Evolutionary conservation across 257 asterid species (phyloP).

Genomic region (Plantago elongata): DNA sequence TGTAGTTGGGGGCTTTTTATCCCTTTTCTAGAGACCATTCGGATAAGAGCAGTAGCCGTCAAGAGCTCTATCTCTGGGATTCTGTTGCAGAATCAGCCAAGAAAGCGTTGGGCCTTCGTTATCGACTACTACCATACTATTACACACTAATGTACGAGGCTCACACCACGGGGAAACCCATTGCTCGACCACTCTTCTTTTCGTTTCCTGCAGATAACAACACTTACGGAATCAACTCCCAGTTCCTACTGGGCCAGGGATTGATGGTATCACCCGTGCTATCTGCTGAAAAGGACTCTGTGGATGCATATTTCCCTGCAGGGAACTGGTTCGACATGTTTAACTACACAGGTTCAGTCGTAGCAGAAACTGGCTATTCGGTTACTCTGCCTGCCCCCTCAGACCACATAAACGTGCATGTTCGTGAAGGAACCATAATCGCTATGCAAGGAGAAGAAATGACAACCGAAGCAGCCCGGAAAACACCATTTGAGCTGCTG

Average conservation of each 20-base stretch:
- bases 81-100: constrained; percentile 57
- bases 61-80: constrained; percentile 58
- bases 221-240: constrained; percentile 44
- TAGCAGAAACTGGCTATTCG: constrained; percentile 21
- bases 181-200: constrained; percentile 64
- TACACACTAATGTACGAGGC: constrained; percentile 60
- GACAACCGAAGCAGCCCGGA: constrained; percentile 45
- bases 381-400: constrained; percentile 46
- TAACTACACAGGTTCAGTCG: constrained; percentile 35
- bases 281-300: constrained; percentile 32
- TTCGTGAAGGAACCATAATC: constrained; percentile 41
- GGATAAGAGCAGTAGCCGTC: constrained; percentile 21
- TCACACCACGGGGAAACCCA: constrained; percentile 49
- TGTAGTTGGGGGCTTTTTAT: constrained; percentile 61
- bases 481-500: constrained; percentile 40
- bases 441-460: constrained; percentile 57
- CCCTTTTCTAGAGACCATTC: constrained; percentile 70
- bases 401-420: constrained; percentile 49
- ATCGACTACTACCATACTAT: constrained; percentile 49
- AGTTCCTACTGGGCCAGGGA: constrained; percentile 51
- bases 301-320: constrained; percentile 50
- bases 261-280: constrained; percentile 59
- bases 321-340: constrained; percentile 67
- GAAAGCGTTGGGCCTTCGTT: constrained; percentile 51
- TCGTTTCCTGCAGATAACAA: constrained; percentile 42